Base-by-base conservation (phyloP, 1,284 basidiomycete species). In the Anthracocystis setariae region DNA sequence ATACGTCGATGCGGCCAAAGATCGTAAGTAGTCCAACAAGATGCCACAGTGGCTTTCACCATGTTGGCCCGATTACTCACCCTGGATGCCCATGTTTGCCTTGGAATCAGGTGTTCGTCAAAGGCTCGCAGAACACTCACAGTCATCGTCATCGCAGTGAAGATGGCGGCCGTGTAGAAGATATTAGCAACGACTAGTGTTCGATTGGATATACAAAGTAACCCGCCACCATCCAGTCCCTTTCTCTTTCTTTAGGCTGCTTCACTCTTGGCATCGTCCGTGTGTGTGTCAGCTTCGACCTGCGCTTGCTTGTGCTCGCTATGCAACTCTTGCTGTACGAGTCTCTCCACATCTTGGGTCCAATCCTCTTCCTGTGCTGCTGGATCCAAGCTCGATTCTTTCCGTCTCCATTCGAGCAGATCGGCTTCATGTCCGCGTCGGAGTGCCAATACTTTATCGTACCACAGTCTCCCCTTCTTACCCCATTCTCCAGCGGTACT, bases 401-500 rank as follows among this genome's bases (percentile, higher is more conserved):
- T 73, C 17, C 39, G 9, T 57, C 47, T 61, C 70, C 64, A 73
- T n/a, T 45, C 65, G 0, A 20, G 15, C 55, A 62, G 23, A 1
- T 72, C 69, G 5, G 25, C 25, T n/a, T 67, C 69, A 48, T 51
- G 48, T n/a, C 63, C 69, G 0, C 63, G 54, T 13, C 69, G 42
- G 20, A 82, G 45, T 0, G 58, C 73, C 2, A 82, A 67, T 5
- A 80, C 68, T 25, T 63, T 77, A 39, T 76, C 76, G 45, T 77
- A 74, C 57, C 73, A 66, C 15, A 82, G 49, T 15, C 55, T 47
- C 7, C 67, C 75, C 24, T 76, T 75, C 43, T 82, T 82, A 24
- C 81, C 81, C 81, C 80, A 81, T 48, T 79, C 74, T 18, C 81
- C 81, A 18, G 71, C 73, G 0, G 81, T 82, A 13, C 73, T 74